A percentile compares a stretch with the other conserved stretches of the same genome.
phyloP scores from a whole-genome alignment of 176 grass and related monocot genomes.

The Phyllostachys edulis region DNA sequence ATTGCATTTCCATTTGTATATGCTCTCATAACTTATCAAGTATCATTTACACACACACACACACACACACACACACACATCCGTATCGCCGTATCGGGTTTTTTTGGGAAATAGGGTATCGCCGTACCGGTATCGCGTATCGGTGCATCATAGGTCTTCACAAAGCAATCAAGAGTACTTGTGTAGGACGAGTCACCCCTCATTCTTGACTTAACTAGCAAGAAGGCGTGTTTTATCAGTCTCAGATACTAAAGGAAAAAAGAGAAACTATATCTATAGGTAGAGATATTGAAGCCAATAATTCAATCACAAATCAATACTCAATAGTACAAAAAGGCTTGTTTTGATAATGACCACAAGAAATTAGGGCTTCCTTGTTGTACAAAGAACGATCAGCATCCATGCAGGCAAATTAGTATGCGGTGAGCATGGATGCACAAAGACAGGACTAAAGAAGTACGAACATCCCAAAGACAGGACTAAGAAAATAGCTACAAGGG shows the following conservation, averaged over 20 bases:
- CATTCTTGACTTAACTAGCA: conserved; percentile 97
- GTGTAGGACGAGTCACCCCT: conserved; percentile 94
- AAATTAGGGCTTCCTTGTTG: conserved; percentile 2
- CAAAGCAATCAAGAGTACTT: conserved; percentile 85
- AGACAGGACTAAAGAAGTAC: not conserved
- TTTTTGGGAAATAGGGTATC: too few species aligned
- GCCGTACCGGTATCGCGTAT: too few species aligned
- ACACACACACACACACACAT: too few species aligned
- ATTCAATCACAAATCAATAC: not conserved
- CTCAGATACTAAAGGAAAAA: not conserved
- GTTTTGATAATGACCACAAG: not conserved
- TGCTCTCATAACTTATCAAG: too few species aligned
- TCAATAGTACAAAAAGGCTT: not conserved
- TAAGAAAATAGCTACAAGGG: not conserved
- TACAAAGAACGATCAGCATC: not conserved
- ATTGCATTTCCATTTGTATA: too few species aligned
- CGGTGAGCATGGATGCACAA: not conserved
- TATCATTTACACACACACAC: too few species aligned
- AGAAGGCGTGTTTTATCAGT: conserved; percentile 22
- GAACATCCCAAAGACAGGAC: not conserved
- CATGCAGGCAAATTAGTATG: not conserved
- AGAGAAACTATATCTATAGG: not conserved
- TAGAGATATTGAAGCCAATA: not conserved
- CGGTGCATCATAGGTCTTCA: too few species aligned
- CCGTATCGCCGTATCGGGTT: too few species aligned